Conservation (phyloP, 192 early-diverging fungal genomes). For the Coemansia sp. region DNA sequence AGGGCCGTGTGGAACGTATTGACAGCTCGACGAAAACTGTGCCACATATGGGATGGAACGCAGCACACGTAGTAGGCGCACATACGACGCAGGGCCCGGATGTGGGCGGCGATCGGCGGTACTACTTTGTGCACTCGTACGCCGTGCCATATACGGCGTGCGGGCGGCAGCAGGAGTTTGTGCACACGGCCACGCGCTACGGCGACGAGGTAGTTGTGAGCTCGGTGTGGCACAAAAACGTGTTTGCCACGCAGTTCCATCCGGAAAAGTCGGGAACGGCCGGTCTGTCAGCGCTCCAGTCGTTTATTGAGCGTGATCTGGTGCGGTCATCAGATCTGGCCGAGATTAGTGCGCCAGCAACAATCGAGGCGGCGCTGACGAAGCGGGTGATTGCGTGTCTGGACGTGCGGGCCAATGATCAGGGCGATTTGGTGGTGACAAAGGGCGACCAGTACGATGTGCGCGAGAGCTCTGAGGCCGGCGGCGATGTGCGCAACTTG, state of each 20-base stretch:
- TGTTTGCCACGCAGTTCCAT: slow-evolving; percentile 99
- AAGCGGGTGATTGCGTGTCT: slow-evolving; percentile 95
- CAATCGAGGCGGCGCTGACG: slow-evolving; percentile 62
- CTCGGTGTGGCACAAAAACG: slow-evolving; percentile 73
- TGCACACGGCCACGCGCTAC: slow-evolving; percentile 81
- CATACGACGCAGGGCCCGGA: slow-evolving; percentile 18
- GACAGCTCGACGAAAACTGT: slow-evolving; percentile 73
- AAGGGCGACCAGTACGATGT: slow-evolving; percentile 99
- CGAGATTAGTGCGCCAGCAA: background rate
- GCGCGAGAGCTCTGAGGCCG: slow-evolving; percentile 60
- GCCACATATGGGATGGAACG: slow-evolving; percentile 99
- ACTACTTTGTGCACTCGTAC: slow-evolving; percentile 99
- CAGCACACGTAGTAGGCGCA: slow-evolving; percentile 22
- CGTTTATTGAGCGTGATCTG: slow-evolving; percentile 68
- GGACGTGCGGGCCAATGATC: slow-evolving; percentile 95
- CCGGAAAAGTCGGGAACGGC: slow-evolving; percentile 96
- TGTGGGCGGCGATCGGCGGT: slow-evolving; percentile 58
- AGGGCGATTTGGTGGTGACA: slow-evolving; percentile 96
- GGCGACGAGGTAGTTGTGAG: slow-evolving; percentile 84
- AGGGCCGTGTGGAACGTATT: slow-evolving; percentile 67
- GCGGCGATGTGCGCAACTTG: slow-evolving; percentile 83
- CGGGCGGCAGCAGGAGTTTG: slow-evolving; percentile 63
- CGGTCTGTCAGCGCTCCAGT: slow-evolving; percentile 74
- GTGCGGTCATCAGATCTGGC: slow-evolving; percentile 7
- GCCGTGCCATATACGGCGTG: slow-evolving; percentile 64